phyloP scores from a whole-genome alignment of 352 stramenopile genomes.

The Phytophthora melonis region DNA sequence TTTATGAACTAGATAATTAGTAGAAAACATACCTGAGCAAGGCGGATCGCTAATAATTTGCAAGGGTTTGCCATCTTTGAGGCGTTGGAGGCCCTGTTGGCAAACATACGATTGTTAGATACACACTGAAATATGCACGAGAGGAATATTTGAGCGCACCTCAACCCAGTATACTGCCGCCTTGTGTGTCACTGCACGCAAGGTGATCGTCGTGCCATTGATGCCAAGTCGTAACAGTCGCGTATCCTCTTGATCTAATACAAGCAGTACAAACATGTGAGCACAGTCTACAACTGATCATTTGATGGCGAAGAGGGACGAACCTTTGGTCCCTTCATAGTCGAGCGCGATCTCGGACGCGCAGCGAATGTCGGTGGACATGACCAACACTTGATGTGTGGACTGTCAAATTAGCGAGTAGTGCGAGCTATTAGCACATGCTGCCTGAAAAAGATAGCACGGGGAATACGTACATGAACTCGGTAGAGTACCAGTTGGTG shows the following conservation, averaged over 20 bases:
- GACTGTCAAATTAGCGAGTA: slow-evolving; percentile 37
- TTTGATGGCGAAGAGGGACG: background rate
- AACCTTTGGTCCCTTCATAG: slow-evolving; percentile 37
- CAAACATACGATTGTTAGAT: background rate
- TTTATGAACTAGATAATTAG: background rate
- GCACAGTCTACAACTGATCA: background rate
- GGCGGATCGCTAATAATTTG: slow-evolving; percentile 53
- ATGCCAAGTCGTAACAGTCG: slow-evolving; percentile 66
- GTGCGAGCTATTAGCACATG: slow-evolving; percentile 7
- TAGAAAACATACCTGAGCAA: slow-evolving; percentile 46
- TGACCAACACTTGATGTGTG: slow-evolving; percentile 75
- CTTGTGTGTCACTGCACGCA: slow-evolving; percentile 73
- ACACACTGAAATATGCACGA: background rate
- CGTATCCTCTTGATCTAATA: slow-evolving; percentile 43
- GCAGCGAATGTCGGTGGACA: slow-evolving; percentile 75
- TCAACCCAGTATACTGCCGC: slow-evolving; percentile 78
- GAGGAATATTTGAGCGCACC: slow-evolving; percentile 30
- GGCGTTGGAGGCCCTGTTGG: slow-evolving; percentile 56
- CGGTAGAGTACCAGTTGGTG: slow-evolving; percentile 77
- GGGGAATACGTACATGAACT: slow-evolving; percentile 57
- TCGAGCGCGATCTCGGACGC: slow-evolving; percentile 65
- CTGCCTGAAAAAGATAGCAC: background rate
- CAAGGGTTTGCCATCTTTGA: slow-evolving; percentile 56
- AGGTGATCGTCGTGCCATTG: slow-evolving; percentile 71
- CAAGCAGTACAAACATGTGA: background rate